phyloP scores from a whole-genome alignment of 139 green algal species.

The Picochlorum sp. region DNA sequence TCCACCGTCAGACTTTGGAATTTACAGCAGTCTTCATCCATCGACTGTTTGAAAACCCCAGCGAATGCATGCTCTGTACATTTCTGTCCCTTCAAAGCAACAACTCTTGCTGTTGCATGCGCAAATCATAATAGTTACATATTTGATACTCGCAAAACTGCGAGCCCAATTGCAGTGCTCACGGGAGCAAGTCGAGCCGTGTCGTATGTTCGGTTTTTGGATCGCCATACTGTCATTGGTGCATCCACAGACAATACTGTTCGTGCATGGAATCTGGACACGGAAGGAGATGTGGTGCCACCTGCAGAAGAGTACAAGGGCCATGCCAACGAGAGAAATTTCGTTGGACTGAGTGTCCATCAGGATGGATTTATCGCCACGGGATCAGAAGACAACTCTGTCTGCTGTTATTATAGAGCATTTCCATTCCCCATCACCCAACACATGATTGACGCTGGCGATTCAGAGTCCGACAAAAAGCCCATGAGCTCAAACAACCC shows the following conservation, averaged over 20 bases:
- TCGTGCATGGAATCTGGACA: conserved; percentile 30
- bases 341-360: conserved; percentile 62
- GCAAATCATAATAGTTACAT: conserved; percentile 65
- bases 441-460: conserved; percentile 6
- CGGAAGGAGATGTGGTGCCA: conserved; percentile 10
- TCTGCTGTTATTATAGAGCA: conserved; percentile 24
- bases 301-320: conserved; percentile 30
- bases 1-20: conserved; percentile 59
- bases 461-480: background rate
- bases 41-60: conserved; percentile 44
- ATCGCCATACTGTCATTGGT: conserved; percentile 35
- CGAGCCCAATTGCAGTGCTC: conserved; percentile 26
- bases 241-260: conserved; percentile 62
- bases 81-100: conserved; percentile 39
- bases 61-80: conserved; percentile 65
- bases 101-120: conserved; percentile 59
- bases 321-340: conserved; percentile 74
- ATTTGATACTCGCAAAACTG: conserved; percentile 49
- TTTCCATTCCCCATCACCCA: conserved; percentile 22
- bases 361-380: conserved; percentile 54
- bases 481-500: background rate
- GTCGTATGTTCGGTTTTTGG: conserved; percentile 65
- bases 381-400: conserved; percentile 61
- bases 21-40: conserved; percentile 36
- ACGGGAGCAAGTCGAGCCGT: conserved; percentile 55